phyloP scores from a whole-genome alignment of 1,284 basidiomycete species.

The Volvariella volvacea region DNA sequence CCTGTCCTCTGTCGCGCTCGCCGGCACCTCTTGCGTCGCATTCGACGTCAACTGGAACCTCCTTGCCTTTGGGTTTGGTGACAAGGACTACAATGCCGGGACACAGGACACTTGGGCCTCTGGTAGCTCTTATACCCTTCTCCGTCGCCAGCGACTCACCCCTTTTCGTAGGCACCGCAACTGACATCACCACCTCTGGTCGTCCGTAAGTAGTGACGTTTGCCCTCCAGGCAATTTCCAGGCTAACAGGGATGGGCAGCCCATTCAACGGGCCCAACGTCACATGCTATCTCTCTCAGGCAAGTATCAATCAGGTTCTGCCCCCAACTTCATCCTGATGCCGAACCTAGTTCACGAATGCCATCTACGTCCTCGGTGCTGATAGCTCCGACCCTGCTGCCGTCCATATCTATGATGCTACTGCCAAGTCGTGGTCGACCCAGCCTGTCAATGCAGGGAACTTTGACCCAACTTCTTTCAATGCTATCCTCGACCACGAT shows the following conservation, averaged over 20 bases:
- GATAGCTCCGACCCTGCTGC: slow-evolving; percentile 59
- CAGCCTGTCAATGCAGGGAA: slow-evolving; percentile 43
- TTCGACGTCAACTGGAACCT: slow-evolving; percentile 70
- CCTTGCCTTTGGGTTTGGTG: slow-evolving; percentile 64
- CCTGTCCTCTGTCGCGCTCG: slow-evolving; percentile 27
- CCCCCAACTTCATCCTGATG: slow-evolving; percentile 1
- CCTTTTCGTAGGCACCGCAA: slow-evolving; percentile 35
- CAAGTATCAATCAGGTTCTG: background rate
- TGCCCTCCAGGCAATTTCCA: slow-evolving; percentile 2
- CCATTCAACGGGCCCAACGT: slow-evolving; percentile 62
- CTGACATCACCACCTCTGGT: slow-evolving; percentile 59
- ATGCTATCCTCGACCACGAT: slow-evolving; percentile 80
- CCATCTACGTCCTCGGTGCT: slow-evolving; percentile 75
- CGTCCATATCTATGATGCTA: slow-evolving; percentile 65
- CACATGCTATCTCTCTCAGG: slow-evolving; percentile 69
- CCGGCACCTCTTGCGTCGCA: slow-evolving; percentile 52
- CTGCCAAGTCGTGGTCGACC: slow-evolving; percentile 57
- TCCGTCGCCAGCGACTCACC: slow-evolving; percentile 5
- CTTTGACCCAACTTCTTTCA: slow-evolving; percentile 51
- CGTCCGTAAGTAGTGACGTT: slow-evolving; percentile 50
- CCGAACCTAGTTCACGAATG: slow-evolving; percentile 61
- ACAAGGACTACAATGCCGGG: slow-evolving; percentile 71
- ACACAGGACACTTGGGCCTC: slow-evolving; percentile 56
- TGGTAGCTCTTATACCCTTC: slow-evolving; percentile 30
- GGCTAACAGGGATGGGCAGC: slow-evolving; percentile 26